phyloP scores from a whole-genome alignment of 225 moss, liverwort and hornwort species.

The Asterella californica region DNA sequence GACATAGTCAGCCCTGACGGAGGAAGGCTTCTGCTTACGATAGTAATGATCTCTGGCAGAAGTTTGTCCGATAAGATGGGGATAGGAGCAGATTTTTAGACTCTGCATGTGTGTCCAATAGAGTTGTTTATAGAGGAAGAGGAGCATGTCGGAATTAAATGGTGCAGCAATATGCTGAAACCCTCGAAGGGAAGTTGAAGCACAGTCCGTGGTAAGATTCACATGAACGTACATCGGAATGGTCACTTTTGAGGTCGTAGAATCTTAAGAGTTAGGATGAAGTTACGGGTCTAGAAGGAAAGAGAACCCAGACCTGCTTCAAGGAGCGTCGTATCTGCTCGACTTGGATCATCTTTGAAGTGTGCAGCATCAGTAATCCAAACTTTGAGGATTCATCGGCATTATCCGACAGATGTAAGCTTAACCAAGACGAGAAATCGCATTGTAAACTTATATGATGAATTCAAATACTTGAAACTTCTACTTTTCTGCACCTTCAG shows the following conservation, averaged over 20 bases:
- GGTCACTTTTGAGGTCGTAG: background rate
- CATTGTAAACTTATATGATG: too few species aligned
- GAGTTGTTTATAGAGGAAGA: background rate
- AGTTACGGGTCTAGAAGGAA: too few species aligned
- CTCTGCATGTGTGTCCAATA: background rate
- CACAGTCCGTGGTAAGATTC: background rate
- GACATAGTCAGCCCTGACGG: background rate
- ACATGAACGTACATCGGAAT: background rate
- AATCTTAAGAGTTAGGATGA: background rate
- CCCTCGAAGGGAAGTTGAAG: background rate
- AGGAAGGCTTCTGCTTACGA: background rate
- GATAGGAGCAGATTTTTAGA: background rate
- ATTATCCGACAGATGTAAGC: too few species aligned
- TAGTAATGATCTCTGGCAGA: background rate
- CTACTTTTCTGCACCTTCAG: too few species aligned
- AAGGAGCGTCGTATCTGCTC: too few species aligned
- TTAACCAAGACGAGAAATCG: too few species aligned
- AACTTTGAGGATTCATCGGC: too few species aligned
- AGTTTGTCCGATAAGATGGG: background rate
- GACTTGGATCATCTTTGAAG: too few species aligned
- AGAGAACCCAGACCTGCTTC: background rate
- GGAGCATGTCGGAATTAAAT: background rate
- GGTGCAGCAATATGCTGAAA: background rate
- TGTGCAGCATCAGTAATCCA: too few species aligned
- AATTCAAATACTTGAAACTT: too few species aligned